These are phyloP conservation scores for Hygrophorus pudorinus DNA, from an alignment of 768 basidiomycete genomes.

Conservation along the genomic window DNA sequence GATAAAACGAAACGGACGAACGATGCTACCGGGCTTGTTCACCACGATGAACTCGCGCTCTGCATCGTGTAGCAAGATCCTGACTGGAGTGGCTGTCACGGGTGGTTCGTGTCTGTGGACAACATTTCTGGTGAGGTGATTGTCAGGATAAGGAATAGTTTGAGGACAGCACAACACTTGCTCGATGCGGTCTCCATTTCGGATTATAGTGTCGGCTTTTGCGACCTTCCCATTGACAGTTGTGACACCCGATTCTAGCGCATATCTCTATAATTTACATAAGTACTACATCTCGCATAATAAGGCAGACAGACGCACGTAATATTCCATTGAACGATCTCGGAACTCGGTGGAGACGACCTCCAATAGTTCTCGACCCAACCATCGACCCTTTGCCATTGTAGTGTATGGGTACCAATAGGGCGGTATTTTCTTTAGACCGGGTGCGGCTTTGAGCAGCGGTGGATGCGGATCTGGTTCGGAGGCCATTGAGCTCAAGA, in stretches of 20 bases:
- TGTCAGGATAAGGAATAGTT: conserved; percentile 2
- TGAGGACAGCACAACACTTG: conserved; percentile 24
- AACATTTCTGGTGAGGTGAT: conserved; percentile 53
- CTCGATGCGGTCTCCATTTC: conserved; percentile 88
- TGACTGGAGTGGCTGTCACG: conserved; percentile 74
- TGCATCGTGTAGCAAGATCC: conserved; percentile 67
- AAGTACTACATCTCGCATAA: too few relatives aligned
- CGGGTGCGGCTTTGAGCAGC: conserved; percentile 21
- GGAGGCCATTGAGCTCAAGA: conserved; percentile 38
- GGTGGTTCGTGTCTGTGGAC: conserved; percentile 98
- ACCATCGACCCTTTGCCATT: conserved; percentile 88
- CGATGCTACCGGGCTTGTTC: conserved; percentile 94
- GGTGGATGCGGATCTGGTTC: conserved; percentile 14
- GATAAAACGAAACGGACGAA: conserved; percentile 36
- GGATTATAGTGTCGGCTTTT: conserved; percentile 64
- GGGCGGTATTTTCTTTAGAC: conserved; percentile 71
- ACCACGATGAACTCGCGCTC: conserved; percentile 84
- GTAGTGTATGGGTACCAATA: conserved; percentile 94
- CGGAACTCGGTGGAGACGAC: conserved; percentile 91
- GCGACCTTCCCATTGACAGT: conserved; percentile 90
- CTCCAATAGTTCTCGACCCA: conserved; percentile 79
- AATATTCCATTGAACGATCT: conserved; percentile 91
- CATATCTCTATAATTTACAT: conserved; percentile 32
- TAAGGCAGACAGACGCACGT: too few relatives aligned
- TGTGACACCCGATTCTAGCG: conserved; percentile 87